Percentiles rank a stretch among this genome's conserved stretches.
Evolutionary conservation across 768 basidiomycete genomes (phyloP).

Genomic region (Hygrophorus russula): DNA sequence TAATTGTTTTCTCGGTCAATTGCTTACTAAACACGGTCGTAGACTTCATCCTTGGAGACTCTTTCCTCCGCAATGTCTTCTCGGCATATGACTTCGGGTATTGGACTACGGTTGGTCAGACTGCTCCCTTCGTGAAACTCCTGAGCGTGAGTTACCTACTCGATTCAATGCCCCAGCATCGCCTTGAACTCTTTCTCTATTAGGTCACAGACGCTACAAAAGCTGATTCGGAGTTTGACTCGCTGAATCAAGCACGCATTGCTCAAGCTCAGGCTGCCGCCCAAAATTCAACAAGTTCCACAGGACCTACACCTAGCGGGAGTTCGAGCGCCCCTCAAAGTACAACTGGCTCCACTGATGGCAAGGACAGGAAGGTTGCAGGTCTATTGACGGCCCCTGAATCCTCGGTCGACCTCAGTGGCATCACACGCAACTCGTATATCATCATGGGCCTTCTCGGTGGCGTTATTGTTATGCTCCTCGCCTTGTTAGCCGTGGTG

Average conservation of each 20-base stretch:
- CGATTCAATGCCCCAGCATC: not conserved
- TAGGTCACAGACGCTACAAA: not conserved
- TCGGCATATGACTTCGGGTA: conserved; percentile 1
- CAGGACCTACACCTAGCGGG: too few species aligned
- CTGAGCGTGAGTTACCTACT: not conserved
- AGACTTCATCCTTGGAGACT: not conserved
- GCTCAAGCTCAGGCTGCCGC: too few species aligned
- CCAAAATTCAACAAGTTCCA: too few species aligned
- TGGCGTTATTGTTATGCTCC: too few species aligned
- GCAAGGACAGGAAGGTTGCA: too few species aligned
- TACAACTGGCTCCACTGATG: too few species aligned
- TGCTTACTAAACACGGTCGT: not conserved
- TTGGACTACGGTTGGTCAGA: not conserved
- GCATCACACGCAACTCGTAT: too few species aligned
- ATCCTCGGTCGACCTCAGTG: too few species aligned
- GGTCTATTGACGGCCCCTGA: too few species aligned
- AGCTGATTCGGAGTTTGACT: conserved; percentile 1
- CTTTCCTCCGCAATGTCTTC: conserved; percentile 2
- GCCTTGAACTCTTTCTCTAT: not conserved
- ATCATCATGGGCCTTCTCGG: too few species aligned
- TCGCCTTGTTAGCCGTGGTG: too few species aligned
- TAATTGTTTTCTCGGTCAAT: not conserved
- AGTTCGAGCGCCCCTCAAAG: too few species aligned
- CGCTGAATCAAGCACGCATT: not conserved
- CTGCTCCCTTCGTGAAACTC: not conserved